A percentile compares a stretch with the other conserved stretches of the same genome.
Conservation (phyloP, 129 eudicot species). For the Tanacetum coccineum region DNA sequence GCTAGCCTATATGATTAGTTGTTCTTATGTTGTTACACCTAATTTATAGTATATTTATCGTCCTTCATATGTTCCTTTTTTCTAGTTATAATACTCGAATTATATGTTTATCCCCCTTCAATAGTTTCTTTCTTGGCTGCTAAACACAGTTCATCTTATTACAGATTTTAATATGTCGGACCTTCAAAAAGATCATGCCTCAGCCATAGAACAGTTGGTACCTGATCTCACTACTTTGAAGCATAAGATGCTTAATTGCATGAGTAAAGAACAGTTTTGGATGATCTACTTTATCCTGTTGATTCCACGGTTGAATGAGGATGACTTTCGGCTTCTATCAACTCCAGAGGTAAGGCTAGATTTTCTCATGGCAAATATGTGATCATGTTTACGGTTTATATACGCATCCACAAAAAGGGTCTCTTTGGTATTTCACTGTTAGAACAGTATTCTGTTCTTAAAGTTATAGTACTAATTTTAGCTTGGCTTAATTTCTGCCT, state of each 20-base stretch:
- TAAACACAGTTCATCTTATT: constrained; percentile 15
- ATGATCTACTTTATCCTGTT: constrained; percentile 65
- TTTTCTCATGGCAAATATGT: not conserved
- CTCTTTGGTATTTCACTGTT: not conserved
- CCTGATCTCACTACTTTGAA: constrained; percentile 52
- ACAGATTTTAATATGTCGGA: constrained; percentile 60
- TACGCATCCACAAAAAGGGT: not conserved
- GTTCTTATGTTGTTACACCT: not conserved
- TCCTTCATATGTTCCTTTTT: not conserved
- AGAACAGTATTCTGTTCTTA: not conserved
- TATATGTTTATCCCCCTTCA: not conserved
- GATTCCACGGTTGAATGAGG: constrained; percentile 62
- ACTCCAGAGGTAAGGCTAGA: constrained; percentile 54
- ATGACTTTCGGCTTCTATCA: constrained; percentile 43
- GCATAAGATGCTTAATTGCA: constrained; percentile 34
- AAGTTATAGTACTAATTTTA: too few species aligned
- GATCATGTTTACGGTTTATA: too few species aligned
- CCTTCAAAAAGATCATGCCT: constrained; percentile 58
- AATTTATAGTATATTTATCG: too few species aligned
- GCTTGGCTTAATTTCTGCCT: not conserved
- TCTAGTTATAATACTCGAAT: not conserved
- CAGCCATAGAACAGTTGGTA: constrained; percentile 49
- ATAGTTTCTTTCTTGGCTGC: not conserved
- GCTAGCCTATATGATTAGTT: too few species aligned
- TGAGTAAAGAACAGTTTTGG: constrained; percentile 63